Percentiles rank a stretch among this genome's conserved stretches.
These are phyloP conservation scores for Microthyrium microscopicum DNA, from an alignment of 2,329 filamentous ascomycete species.

Conservation along the genomic window DNA sequence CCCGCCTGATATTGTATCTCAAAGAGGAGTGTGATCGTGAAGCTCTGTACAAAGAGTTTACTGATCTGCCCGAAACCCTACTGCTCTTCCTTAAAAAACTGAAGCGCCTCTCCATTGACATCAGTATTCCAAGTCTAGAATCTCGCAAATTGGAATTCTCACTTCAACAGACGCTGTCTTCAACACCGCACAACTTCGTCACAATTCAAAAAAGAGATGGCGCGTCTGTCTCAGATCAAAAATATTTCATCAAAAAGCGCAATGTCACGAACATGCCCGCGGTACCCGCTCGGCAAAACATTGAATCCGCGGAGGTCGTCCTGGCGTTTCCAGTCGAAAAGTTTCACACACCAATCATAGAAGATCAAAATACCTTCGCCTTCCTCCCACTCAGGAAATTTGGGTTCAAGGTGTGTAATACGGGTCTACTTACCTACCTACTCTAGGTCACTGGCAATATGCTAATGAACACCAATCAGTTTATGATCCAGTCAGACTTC, in stretches of 20 bases:
- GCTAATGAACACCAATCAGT: conserved; percentile 9
- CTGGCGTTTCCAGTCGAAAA: conserved; percentile 14
- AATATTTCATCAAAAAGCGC: not conserved
- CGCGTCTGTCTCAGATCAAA: not conserved
- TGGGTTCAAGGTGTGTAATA: conserved; percentile 13
- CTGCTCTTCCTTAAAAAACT: conserved; percentile 8
- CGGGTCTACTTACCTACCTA: too few relatives aligned
- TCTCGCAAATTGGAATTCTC: too few relatives aligned
- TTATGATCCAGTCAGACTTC: conserved; percentile 16
- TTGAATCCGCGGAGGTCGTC: conserved; percentile 8
- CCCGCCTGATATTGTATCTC: conserved; percentile 11
- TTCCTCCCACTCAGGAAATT: conserved; percentile 12
- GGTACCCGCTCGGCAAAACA: not conserved
- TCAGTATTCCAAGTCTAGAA: too few relatives aligned
- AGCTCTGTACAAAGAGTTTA: not conserved
- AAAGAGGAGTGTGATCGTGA: not conserved
- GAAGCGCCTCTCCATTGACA: conserved; percentile 4
- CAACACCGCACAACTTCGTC: not conserved
- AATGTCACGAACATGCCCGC: conserved; percentile 1
- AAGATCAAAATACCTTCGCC: conserved; percentile 11
- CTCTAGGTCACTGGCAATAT: not conserved
- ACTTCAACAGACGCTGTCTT: too few relatives aligned
- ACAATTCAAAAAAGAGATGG: not conserved
- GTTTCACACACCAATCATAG: conserved; percentile 1
- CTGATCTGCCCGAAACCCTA: conserved; percentile 4